Evolutionary conservation across 345 rosid species (phyloP).

Genomic region (Noccaea bulbosa): DNA sequence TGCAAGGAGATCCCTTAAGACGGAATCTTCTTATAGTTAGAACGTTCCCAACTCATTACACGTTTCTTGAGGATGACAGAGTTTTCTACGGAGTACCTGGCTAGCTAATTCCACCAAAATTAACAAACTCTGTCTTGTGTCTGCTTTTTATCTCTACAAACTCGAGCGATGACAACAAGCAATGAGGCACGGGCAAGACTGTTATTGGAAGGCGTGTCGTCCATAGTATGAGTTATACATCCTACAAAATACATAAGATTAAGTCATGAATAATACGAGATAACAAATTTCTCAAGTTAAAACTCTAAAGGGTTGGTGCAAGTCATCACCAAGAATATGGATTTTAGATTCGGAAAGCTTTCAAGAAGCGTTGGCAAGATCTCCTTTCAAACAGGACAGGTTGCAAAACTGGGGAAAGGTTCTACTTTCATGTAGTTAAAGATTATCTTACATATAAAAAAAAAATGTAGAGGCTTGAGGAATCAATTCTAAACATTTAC

Average conservation of each 20-base stretch:
- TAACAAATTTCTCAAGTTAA: background rate
- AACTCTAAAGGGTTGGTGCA: background rate
- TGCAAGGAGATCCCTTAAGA: slow-evolving; percentile 6
- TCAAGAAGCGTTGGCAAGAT: background rate
- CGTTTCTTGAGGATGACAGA: slow-evolving; percentile 12
- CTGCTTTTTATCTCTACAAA: slow-evolving; percentile 4
- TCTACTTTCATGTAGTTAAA: too few species aligned
- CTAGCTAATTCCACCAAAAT: background rate
- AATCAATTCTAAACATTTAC: too few species aligned
- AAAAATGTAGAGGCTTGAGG: too few species aligned
- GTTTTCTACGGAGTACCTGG: background rate
- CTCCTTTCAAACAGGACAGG: background rate
- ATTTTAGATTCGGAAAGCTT: slow-evolving; percentile 6
- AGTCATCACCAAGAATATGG: slow-evolving; percentile 6
- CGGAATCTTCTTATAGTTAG: background rate
- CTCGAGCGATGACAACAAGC: slow-evolving; percentile 27
- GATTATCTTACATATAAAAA: too few species aligned
- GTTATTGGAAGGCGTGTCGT: too few species aligned
- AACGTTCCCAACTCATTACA: background rate
- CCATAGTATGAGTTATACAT: background rate
- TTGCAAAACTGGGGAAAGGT: background rate
- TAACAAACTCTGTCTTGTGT: too few species aligned
- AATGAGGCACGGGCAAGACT: background rate
- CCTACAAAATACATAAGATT: background rate
- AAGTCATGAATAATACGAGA: background rate